Evolutionary conservation across 345 rosid genomes (phyloP).

Genomic region (Acer saccharum): DNA sequence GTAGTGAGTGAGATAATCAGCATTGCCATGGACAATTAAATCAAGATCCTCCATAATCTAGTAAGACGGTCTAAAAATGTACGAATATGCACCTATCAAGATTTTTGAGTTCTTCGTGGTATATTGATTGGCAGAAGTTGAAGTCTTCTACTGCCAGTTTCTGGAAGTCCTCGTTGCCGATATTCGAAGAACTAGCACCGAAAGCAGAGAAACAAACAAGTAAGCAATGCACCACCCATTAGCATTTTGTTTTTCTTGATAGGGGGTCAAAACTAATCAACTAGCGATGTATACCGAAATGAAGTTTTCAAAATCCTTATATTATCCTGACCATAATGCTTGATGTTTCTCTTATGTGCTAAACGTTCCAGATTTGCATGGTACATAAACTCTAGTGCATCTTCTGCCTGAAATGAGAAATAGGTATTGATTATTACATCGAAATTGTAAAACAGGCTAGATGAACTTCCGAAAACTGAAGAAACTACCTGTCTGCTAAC

Average conservation of each 20-base stretch:
- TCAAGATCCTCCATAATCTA: background rate
- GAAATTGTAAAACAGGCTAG: background rate
- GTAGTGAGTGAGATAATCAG: background rate
- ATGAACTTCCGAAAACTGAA: background rate
- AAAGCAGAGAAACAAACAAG: constrained; percentile 10
- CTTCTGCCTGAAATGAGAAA: constrained; percentile 57
- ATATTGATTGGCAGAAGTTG: constrained; percentile 65
- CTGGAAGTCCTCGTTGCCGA: constrained; percentile 48
- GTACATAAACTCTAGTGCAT: constrained; percentile 54
- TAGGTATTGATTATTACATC: background rate
- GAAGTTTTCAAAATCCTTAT: constrained; percentile 60
- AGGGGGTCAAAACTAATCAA: background rate
- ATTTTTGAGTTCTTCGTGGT: constrained; percentile 57
- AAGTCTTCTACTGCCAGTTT: constrained; percentile 72
- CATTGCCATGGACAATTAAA: too few relatives aligned
- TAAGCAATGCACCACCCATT: background rate
- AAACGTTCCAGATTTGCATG: constrained; percentile 59
- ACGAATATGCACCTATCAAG: constrained; percentile 56
- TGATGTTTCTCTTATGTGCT: constrained; percentile 58
- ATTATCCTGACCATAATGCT: constrained; percentile 39
- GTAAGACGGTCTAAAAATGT: background rate
- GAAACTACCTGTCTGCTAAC: constrained; percentile 46
- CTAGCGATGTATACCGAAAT: constrained; percentile 37
- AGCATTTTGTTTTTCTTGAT: background rate
- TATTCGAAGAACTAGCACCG: constrained; percentile 46